A percentile compares a stretch with the other conserved stretches of the same genome.
Evolutionary conservation across 306 rosid species (phyloP).

Genomic region (Inga leiocalycina): DNA sequence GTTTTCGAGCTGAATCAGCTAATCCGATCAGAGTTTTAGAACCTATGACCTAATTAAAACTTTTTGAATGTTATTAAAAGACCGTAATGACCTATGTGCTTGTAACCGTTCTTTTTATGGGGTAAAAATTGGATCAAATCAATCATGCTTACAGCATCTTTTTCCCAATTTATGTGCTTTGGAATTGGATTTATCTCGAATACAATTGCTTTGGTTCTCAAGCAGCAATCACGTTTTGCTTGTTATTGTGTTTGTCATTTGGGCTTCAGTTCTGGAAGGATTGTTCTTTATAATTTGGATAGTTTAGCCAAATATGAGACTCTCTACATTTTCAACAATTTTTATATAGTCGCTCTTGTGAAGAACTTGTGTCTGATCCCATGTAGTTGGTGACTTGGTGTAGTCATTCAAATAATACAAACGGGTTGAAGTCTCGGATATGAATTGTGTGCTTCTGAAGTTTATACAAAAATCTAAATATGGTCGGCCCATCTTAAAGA

Average conservation of each 20-base stretch:
- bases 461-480: constrained; percentile 44
- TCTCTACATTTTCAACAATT: constrained; percentile 46
- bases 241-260: constrained; percentile 95
- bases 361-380: constrained; percentile 43
- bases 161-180: constrained; percentile 90
- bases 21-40: no score
- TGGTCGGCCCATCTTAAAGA: background rate
- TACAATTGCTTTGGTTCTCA: constrained; percentile 94
- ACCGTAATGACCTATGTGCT: no score
- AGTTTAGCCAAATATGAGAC: no score
- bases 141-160: constrained; percentile 95
- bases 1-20: no score
- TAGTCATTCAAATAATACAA: constrained; percentile 30
- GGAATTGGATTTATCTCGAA: constrained; percentile 92
- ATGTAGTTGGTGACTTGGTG: constrained; percentile 27
- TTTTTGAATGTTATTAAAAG: no score
- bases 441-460: constrained; percentile 31
- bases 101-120: constrained; percentile 16
- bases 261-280: constrained; percentile 67
- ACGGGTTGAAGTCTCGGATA: background rate
- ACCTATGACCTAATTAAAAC: no score
- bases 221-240: constrained; percentile 98
- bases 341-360: constrained; percentile 54
- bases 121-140: constrained; percentile 98
- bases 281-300: constrained; percentile 27